Base-by-base conservation (phyloP, 805 yeast genomes). In the Yarrowia sp. region DNA sequence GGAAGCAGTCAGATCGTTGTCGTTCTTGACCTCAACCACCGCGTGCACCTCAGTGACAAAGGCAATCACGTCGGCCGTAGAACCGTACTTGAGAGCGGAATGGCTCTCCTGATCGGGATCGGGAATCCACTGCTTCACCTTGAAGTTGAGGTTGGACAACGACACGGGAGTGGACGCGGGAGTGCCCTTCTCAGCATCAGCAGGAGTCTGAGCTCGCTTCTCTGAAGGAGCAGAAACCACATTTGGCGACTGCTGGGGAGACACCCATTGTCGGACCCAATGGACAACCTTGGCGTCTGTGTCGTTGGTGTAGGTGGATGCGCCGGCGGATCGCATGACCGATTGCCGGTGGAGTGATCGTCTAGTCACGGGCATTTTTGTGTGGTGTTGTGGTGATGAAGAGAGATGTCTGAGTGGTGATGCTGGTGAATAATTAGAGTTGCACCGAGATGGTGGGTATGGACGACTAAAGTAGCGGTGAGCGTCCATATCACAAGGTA, bases 41-140 rank as follows among this genome's bases (percentile, higher is more conserved):
- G 44, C 36, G 62, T 38, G 39, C 67, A 22, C 44, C 41, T 18
- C 60, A 48, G 71, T 72, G 78, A 70, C 72, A 53, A 86, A 74
- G 65, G 83, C 81, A 18, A 85, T 71, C 10, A 76, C 70, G 69
- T 85, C 88, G 28, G 72, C 74, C 8, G 73, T 78, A 18, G 75
- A 79, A 13, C 79, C 77, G 65, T 68, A 71, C 32, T 68, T 67
- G 2, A 45, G 62, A 6, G 70, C 50, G 9, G 36, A 64, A 41
- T 68, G 71, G 18, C 28, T 31, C 18, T 47, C 57, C 38, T 61
- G 57, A 47, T 48, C 47, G 47, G 57, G 55, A 14, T 31, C 33
- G 8, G 68, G 51, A 1, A 75, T 68, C 80, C 80, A 77, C 33
- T 74, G 69, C 67, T 72, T 76, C 17, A 77, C 73, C 51, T 68